phyloP scores from a whole-genome alignment of 2,329 filamentous ascomycete species.

The Talaromyces pinophilus region DNA sequence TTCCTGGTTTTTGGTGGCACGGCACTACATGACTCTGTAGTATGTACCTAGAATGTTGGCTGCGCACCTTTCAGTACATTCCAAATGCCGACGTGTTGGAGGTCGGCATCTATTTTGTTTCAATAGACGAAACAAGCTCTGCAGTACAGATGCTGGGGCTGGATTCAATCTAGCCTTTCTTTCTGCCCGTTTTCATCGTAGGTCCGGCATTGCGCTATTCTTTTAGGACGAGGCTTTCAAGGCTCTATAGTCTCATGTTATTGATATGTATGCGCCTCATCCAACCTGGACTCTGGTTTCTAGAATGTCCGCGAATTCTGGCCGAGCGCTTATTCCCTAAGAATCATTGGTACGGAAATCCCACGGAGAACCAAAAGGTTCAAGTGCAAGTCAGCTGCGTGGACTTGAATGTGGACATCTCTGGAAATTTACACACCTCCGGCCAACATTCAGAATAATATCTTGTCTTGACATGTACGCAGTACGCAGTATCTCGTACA shows the following conservation, averaged over 20 bases:
- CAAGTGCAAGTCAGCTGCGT: constrained; percentile 6
- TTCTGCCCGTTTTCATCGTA: neutral
- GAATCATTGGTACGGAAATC: neutral
- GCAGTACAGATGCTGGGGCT: neutral
- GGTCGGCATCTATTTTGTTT: neutral
- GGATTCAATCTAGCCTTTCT: neutral
- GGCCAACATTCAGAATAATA: neutral
- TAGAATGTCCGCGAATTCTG: neutral
- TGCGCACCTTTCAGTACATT: too few relatives aligned
- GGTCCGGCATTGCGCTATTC: neutral
- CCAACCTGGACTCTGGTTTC: neutral
- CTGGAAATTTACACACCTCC: neutral
- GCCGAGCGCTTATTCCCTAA: neutral
- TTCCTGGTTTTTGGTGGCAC: neutral
- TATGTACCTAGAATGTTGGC: neutral
- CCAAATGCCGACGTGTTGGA: neutral
- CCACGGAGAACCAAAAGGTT: neutral
- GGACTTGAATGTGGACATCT: neutral
- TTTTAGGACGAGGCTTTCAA: neutral
- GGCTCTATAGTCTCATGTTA: neutral
- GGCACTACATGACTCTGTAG: neutral
- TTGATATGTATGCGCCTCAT: neutral
- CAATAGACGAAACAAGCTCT: neutral
- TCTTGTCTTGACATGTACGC: neutral
- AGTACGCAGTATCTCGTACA: neutral